These are phyloP conservation scores for Discostella stelligeroides DNA, from an alignment of 108 stramenopile species.

Conservation along the genomic window DNA sequence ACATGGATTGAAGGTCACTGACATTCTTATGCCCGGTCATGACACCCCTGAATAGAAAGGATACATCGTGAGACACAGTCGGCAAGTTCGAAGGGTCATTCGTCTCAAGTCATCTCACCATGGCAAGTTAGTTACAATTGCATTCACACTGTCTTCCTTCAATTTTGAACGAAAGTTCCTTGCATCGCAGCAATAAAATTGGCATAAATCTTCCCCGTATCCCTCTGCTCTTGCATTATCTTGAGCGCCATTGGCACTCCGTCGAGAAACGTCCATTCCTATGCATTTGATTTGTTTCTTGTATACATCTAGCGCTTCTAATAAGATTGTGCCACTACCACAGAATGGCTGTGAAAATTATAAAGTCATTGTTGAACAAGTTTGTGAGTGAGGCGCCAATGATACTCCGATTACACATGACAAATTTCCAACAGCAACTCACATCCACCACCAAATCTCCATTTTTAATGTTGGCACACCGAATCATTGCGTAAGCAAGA, in stretches of 20 bases:
- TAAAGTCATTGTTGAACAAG: too few species aligned
- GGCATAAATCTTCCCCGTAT: slow-evolving; percentile 47
- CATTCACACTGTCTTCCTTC: slow-evolving; percentile 59
- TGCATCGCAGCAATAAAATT: slow-evolving; percentile 69
- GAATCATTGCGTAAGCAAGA: slow-evolving; percentile 70
- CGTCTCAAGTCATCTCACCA: slow-evolving; percentile 48
- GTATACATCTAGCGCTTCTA: slow-evolving; percentile 63
- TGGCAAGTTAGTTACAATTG: slow-evolving; percentile 67
- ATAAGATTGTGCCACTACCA: slow-evolving; percentile 59
- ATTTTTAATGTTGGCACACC: slow-evolving; percentile 51
- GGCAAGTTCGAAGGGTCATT: neutral
- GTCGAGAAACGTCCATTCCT: slow-evolving; percentile 69
- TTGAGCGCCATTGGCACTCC: slow-evolving; percentile 59
- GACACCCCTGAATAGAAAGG: slow-evolving; percentile 36
- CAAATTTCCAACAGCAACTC: neutral
- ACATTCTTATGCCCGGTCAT: slow-evolving; percentile 73
- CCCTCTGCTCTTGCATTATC: slow-evolving; percentile 66
- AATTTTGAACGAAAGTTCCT: slow-evolving; percentile 59
- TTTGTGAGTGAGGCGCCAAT: neutral
- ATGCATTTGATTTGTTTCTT: slow-evolving; percentile 45
- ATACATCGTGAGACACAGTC: neutral
- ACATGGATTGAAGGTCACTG: slow-evolving; percentile 65
- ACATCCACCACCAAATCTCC: slow-evolving; percentile 54
- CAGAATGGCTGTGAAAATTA: slow-evolving; percentile 64
- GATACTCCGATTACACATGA: neutral